Evolutionary conservation across 371 early-diverging fungal species (phyloP), one percentile per base, ranked within the genome.

Genomic region (Rhizopus microsporus): DNA sequence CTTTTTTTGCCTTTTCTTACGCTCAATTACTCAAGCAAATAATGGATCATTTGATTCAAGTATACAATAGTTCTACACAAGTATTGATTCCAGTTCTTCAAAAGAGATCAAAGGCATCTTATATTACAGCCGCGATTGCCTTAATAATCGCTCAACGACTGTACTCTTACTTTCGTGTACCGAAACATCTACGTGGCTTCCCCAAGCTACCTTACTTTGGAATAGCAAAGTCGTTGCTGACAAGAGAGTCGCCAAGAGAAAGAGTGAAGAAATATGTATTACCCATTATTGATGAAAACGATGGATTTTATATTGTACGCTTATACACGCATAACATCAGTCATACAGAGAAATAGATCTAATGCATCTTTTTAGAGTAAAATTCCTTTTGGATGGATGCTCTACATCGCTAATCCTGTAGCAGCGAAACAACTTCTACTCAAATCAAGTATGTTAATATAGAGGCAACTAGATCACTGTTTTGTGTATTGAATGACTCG

Each of bases 381-480:
- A 23, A 38, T 63, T 10, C 68, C 68, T 6, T 58, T 66, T 35
- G 45, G 44, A 23, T 72, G 72, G 72, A 59, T 56, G 1, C 42
- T 72, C 3, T 56, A 51, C 31, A 39, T 68, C 1, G 44, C 65
- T 10, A 47, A 72, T 23, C 72, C 72, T 3, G 52, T 56, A 9
- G 49, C 57, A 8, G 65, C 60, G 12, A 58, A 49, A 35, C 57
- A 44, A 5, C 8, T 72, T 29, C 42, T 72, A 6, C 56, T 68
- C 17, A 65, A 65, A 46, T 55, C 72, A 62, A 62, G 72, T 68
- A 59, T 8, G 32, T 51, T 55, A 29, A 23, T 17, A 29, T 34
- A 23, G 33, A 0, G 34, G 15, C 16, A 23, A 30, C 15, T 30
- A 9, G 16, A 45, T 7, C 8, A 8, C 10, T 12, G 5, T 34